A percentile compares a stretch with the other conserved stretches of the same genome.
Evolutionary conservation across 139 green algal genomes (phyloP).

Genomic region (Dunaliella primolecta): DNA sequence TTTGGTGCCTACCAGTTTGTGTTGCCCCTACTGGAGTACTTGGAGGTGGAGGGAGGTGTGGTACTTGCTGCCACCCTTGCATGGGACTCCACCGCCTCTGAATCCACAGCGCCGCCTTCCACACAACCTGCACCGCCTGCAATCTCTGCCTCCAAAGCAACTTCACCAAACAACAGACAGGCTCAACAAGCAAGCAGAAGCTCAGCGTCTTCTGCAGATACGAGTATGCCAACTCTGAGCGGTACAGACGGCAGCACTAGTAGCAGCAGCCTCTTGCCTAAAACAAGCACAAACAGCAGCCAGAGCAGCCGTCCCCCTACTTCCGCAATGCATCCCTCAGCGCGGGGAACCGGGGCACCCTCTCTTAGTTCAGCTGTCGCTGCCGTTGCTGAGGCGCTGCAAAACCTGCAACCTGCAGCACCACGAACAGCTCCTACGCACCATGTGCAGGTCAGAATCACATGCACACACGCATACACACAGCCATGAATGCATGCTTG

Average conservation of each 20-base stretch:
- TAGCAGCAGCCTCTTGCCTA: neutral
- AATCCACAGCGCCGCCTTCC: neutral
- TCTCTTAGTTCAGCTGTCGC: neutral
- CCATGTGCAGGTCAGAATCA: slow-evolving; percentile 14
- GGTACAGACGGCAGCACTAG: too few relatives aligned
- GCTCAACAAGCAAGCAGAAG: too few relatives aligned
- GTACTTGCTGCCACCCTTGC: slow-evolving; percentile 69
- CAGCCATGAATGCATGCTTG: too few relatives aligned
- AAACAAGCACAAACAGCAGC: too few relatives aligned
- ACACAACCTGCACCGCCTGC: neutral
- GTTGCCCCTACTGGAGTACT: slow-evolving; percentile 73
- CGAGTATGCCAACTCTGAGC: too few relatives aligned
- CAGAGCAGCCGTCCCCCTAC: too few relatives aligned
- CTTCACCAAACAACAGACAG: too few relatives aligned
- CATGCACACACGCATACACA: too few relatives aligned
- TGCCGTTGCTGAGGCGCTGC: slow-evolving; percentile 8
- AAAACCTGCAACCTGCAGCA: neutral
- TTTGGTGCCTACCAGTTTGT: slow-evolving; percentile 82
- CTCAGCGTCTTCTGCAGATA: too few relatives aligned
- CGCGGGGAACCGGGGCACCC: neutral
- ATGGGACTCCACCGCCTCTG: slow-evolving; percentile 52
- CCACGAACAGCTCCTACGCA: neutral
- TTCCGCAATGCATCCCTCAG: neutral
- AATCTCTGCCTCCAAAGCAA: too few relatives aligned
- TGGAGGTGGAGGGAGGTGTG: slow-evolving; percentile 43